A percentile compares a stretch with the other conserved stretches of the same genome.
phyloP scores from a whole-genome alignment of 305 asterid genomes.

The Plantago coronopus region DNA sequence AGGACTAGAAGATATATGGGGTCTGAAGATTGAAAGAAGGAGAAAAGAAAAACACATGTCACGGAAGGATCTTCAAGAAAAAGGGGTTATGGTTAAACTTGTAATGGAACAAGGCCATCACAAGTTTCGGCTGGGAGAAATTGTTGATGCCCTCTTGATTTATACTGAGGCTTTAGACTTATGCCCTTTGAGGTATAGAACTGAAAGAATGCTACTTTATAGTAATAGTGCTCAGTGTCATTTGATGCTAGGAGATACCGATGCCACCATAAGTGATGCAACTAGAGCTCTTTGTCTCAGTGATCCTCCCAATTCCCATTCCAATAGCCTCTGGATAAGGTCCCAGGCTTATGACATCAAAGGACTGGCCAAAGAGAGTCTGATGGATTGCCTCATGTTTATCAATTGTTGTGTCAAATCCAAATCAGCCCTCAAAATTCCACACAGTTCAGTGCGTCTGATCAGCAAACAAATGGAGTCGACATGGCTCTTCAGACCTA shows the following conservation, averaged over 20 bases:
- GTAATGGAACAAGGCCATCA: conserved; percentile 55
- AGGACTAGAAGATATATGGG: conserved; percentile 43
- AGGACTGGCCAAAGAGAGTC: conserved; percentile 79
- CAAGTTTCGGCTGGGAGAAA: conserved; percentile 42
- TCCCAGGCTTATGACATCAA: conserved; percentile 78
- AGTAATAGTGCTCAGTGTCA: conserved; percentile 64
- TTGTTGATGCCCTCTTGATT: conserved; percentile 44
- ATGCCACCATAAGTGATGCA: conserved; percentile 66
- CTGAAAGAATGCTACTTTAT: conserved; percentile 52
- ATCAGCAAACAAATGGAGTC: conserved; percentile 71
- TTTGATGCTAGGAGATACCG: conserved; percentile 39
- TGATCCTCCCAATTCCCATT: conserved; percentile 61
- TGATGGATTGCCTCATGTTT: conserved; percentile 69
- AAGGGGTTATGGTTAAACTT: conserved; percentile 32
- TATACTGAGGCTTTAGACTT: conserved; percentile 56
- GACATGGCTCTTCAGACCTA: conserved; percentile 59
- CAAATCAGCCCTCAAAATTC: conserved; percentile 32
- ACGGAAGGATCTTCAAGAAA: conserved; percentile 40
- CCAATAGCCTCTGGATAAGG: conserved; percentile 68
- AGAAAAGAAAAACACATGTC: conserved; percentile 35
- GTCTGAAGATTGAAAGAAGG: conserved; percentile 39
- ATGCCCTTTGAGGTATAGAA: conserved; percentile 55
- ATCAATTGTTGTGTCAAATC: conserved; percentile 41
- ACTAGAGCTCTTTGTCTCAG: conserved; percentile 75
- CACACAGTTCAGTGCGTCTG: conserved; percentile 57